Evolutionary conservation across 2,329 filamentous ascomycete genomes (phyloP).

Genomic region (Ceratocystis papillata): DNA sequence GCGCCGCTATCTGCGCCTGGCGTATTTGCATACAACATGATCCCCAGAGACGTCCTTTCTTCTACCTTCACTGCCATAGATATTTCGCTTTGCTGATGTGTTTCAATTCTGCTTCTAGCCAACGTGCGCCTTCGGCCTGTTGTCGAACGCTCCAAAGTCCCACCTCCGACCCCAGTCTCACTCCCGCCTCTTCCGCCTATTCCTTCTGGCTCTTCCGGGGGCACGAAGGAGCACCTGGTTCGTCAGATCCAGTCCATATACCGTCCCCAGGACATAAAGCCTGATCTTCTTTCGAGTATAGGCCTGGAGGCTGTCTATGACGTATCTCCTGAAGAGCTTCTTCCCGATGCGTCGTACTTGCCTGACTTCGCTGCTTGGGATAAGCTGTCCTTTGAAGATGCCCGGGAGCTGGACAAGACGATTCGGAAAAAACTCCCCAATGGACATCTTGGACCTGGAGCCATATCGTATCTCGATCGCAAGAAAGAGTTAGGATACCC

Average conservation of each 20-base stretch:
- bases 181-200: slow-evolving; percentile 34
- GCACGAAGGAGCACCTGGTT: slow-evolving; percentile 35
- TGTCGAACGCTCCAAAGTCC: slow-evolving; percentile 42
- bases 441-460: slow-evolving; percentile 46
- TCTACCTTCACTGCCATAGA: background rate
- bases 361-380: slow-evolving; percentile 47
- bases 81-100: background rate
- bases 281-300: slow-evolving; percentile 46
- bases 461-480: slow-evolving; percentile 48
- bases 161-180: slow-evolving; percentile 45
- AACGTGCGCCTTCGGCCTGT: slow-evolving; percentile 26
- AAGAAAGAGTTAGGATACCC: slow-evolving; percentile 44
- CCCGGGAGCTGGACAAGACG: slow-evolving; percentile 38
- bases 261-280: slow-evolving; percentile 40
- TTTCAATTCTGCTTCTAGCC: slow-evolving; percentile 10
- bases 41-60: background rate
- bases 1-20: too few species aligned
- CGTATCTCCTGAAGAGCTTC: slow-evolving; percentile 38
- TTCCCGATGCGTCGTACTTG: slow-evolving; percentile 44
- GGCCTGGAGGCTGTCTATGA: slow-evolving; percentile 46
- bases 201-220: slow-evolving; percentile 28
- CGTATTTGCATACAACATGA: too few species aligned
- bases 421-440: slow-evolving; percentile 43
- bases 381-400: slow-evolving; percentile 39
- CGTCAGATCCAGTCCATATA: slow-evolving; percentile 44